Evolutionary conservation across 305 asterid species (phyloP).

Genomic region (Coffea humblotiana): DNA sequence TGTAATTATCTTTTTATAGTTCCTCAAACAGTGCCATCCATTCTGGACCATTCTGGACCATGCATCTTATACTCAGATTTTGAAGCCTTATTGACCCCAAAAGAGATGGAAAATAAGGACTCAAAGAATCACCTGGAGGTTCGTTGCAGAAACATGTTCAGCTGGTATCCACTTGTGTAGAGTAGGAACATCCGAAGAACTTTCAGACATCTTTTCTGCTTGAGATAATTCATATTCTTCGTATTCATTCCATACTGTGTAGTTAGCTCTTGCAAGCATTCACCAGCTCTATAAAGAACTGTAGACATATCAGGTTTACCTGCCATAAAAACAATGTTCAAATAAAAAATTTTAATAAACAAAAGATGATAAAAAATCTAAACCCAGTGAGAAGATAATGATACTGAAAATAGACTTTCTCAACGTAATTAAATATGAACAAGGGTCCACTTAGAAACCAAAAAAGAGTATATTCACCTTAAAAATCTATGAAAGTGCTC

Average conservation of each 20-base stretch:
- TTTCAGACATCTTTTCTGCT: slow-evolving; percentile 61
- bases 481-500: too few species aligned
- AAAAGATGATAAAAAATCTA: not conserved
- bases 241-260: slow-evolving; percentile 54
- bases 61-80: not conserved
- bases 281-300: slow-evolving; percentile 88
- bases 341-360: not conserved
- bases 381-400: not conserved
- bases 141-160: slow-evolving; percentile 91
- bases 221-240: slow-evolving; percentile 62
- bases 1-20: not conserved
- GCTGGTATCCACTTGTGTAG: slow-evolving; percentile 94
- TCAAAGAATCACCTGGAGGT: slow-evolving; percentile 75
- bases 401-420: too few species aligned
- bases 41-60: not conserved
- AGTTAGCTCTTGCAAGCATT: slow-evolving; percentile 91
- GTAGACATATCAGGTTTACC: slow-evolving; percentile 69
- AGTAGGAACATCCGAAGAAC: slow-evolving; percentile 76
- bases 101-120: slow-evolving; percentile 4
- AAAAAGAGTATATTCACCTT: too few species aligned
- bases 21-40: not conserved
- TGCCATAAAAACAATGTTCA: slow-evolving; percentile 32
- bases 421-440: too few species aligned
- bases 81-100: slow-evolving; percentile 12
- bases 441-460: too few species aligned